A percentile compares a stretch with the other conserved stretches of the same genome.
phyloP scores from a whole-genome alignment of 306 rosid species.

The Cucumis cinereus region DNA sequence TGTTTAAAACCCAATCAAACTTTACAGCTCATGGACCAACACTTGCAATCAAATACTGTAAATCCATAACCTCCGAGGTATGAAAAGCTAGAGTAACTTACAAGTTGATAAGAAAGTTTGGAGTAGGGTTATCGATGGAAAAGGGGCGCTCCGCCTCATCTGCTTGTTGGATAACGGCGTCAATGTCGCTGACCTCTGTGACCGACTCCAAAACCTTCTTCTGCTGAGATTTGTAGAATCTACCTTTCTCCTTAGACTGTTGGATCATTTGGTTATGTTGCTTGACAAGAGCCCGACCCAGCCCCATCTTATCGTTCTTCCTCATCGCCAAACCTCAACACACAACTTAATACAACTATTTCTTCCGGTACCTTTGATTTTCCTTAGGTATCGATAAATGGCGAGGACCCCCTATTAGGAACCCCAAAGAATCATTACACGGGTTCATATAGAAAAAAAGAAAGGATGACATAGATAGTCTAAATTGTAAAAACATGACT shows the following conservation, averaged over 20 bases:
- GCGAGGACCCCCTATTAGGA: too few relatives aligned
- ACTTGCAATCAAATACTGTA: not conserved
- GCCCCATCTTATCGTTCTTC: slow-evolving; percentile 53
- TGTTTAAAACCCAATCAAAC: not conserved
- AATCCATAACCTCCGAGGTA: not conserved
- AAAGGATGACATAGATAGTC: too few relatives aligned
- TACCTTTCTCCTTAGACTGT: slow-evolving; percentile 69
- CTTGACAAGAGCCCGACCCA: slow-evolving; percentile 77
- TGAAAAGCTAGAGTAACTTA: slow-evolving; percentile 9
- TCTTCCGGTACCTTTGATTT: too few relatives aligned
- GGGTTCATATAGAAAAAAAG: too few relatives aligned
- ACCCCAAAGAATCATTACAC: too few relatives aligned
- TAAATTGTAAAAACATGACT: too few relatives aligned
- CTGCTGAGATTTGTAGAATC: slow-evolving; percentile 35
- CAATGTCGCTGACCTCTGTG: slow-evolving; percentile 84
- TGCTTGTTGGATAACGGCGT: slow-evolving; percentile 64
- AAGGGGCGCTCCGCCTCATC: slow-evolving; percentile 41
- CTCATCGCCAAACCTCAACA: slow-evolving; percentile 25
- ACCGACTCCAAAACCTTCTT: slow-evolving; percentile 74
- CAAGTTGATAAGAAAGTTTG: slow-evolving; percentile 42
- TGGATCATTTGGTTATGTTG: slow-evolving; percentile 84
- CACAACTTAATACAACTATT: not conserved
- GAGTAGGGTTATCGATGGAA: slow-evolving; percentile 23
- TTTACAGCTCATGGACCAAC: not conserved
- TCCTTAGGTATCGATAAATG: too few relatives aligned